Base-by-base conservation (phyloP, 2,329 filamentous ascomycete species). In the Trichophyton verrucosum region DNA sequence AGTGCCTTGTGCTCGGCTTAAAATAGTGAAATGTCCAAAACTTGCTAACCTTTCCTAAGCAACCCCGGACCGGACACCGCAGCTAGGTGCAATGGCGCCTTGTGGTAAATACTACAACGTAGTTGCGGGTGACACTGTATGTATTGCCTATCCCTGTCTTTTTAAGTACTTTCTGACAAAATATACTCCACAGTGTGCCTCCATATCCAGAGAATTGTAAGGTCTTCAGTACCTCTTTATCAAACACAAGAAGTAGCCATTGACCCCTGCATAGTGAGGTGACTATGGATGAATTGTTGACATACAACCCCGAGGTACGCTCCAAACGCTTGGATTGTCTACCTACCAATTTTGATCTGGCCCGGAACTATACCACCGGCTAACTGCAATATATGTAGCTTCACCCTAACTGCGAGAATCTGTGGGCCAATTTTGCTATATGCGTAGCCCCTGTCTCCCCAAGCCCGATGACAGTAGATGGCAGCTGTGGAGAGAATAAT, bases 101-200 rank as follows among this genome's bases (percentile, higher is more conserved):
- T 65, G 64, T 46, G 61, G 60, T 36, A 46, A 62, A 13, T 65
- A 65, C 42, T 62, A 64, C 47, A 59, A 58, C 15, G 63, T 65
- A 11, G 57, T 47, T 42, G 3, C 38, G 13, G 64, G 64, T 22
- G 64, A 65, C 53, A 65, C 64, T 22, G 64, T 65, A 49, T 56
- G 64, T 60, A 30, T 30, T 57, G 15, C 22, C n/a, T 38, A 11
- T 7, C 22, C 11, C n/a, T 8, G 13, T 2, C 17, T 49, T 49
- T 53, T 49, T 5, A 9, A 13, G 30, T 38, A 36, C 15, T 30
- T 40, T n/a, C 60, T 63, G 53, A 64, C n/a, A 4, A 13, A 7
- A 20, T 38, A 60, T 47, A n/a, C 2, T 27, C 8, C 27, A 53
- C 49, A 65, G 64, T 65, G 64, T 46, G n/a, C 51, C 11, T 61